Evolutionary conservation across 2,329 filamentous ascomycete species (phyloP), one percentile per base, ranked within the genome.

Genomic region (Aureobasidium zeae): DNA sequence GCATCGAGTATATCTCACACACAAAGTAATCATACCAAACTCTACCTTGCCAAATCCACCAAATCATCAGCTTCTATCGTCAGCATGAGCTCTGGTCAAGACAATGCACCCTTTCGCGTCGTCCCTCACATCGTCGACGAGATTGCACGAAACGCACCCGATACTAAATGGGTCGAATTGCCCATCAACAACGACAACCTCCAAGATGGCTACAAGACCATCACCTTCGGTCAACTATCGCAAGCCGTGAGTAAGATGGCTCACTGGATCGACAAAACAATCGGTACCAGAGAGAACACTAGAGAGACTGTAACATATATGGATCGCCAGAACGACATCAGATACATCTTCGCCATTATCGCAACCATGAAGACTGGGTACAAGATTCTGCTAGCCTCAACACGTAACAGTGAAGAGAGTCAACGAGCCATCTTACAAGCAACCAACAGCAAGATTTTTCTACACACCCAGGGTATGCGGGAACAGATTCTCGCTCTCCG

Each of bases 341-440:
- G 51, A 25, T 56, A 56, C 33, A 49, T 49, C 9, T 46, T 52
- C 30, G 45, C 48, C 7, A 46, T 53, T 21, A 35, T 53, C 13
- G 54, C 49, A 5, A 36, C 49, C 11, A 49, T 52, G 30, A 54
- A 52, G 30, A 54, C 53, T 9, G 54, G 54, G 12, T 52, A 55
- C 30, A 55, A 52, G 42, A 47, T 49, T 21, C 32, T 50, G 5
- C 41, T 50, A n/a, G 30, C 44, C 11, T 49, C 46, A 15, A 42
- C 46, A 28, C 47, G 46, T 11, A 50, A 50, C 26, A 45, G 34
- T 19, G 33, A 44, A n/a, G 49, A 50, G 13, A 42, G 44, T 11
- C 47, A 49, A 26, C 38, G 33, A 17, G 42, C 39, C 4, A 45
- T 49, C 9, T 16, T 44, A 7, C 41, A 46, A 36, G 21, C 24